Base-by-base conservation (phyloP, 2,329 filamentous ascomycete genomes). In the Cryphonectria nitschkei region DNA sequence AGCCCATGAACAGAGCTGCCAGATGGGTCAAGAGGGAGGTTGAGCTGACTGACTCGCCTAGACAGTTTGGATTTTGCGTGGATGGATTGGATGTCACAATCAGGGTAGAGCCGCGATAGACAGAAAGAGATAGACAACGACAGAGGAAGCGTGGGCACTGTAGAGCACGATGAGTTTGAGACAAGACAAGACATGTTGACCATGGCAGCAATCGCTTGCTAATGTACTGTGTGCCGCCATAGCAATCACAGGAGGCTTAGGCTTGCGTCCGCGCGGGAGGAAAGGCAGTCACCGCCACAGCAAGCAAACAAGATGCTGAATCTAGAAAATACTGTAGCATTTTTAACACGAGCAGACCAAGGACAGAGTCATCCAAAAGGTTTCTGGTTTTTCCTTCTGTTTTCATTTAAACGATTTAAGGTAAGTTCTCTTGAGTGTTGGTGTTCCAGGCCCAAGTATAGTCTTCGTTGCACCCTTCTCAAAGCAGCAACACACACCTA, bases 31-130 rank as follows among this genome's bases (percentile, higher is more conserved):
- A 90, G 79, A 86, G 94, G 71, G 93, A 97, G 80, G 90, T 94
- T 43, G 92, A 95, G 80, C 85, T 98, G 68, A 87, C 87, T 70
- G 91, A 95, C 76, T 92, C 93, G 16, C 95, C 93, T 13, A 89
- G 93, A 76, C 90, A 93, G 79, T 85, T 97, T 74, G 94, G 94
- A 1, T 95, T 94, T 76, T 94, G 91, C 80, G 89, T 98, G 70
- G 94, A 97, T 77, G 90, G 91, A 0, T 79, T 84, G 73, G 90
- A 93, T 77, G 93, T 89, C 13, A 88, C 81, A 73, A 86, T 98
- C 50, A 86, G 94, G 54, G 87, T 97, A 43, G 92, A 95, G 77
- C 70, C 83, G 65, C 80, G 79, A 68, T 82, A 72, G 68, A 64
- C 9, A 67, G 50, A 26, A n/a, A 67, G 39, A 39, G 7, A 26